Percentiles rank a stretch among this genome's conserved stretches.
These are phyloP conservation scores for Colletotrichum tabaci DNA, from an alignment of 2,329 filamentous ascomycete species.

Conservation along the genomic window DNA sequence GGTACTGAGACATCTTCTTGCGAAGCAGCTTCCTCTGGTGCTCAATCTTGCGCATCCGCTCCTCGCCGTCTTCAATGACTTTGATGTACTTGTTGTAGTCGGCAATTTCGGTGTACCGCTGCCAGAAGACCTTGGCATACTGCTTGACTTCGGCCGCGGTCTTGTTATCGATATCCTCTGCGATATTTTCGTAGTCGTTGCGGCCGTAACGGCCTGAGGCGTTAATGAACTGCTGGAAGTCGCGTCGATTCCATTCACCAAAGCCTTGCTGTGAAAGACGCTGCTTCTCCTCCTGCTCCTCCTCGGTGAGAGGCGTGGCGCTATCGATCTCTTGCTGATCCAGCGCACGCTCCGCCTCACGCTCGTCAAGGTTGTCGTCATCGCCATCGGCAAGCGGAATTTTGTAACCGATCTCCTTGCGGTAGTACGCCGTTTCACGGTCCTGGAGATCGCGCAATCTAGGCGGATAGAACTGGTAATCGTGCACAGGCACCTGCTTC, in stretches of 20 bases:
- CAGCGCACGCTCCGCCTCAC: conserved; percentile 87
- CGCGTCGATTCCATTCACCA: conserved; percentile 93
- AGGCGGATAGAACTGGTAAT: conserved; percentile 96
- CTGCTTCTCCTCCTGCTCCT: conserved; percentile 90
- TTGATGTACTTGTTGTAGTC: conserved; percentile 92
- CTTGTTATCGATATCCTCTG: conserved; percentile 93
- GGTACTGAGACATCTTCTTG: conserved; percentile 96
- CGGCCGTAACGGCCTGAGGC: conserved; percentile 94
- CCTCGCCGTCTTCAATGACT: conserved; percentile 93
- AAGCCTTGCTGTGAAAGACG: conserved; percentile 88
- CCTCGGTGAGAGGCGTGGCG: conserved; percentile 88
- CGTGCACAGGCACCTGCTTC: conserved; percentile 91
- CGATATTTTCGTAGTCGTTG: conserved; percentile 86
- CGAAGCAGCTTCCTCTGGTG: conserved; percentile 93
- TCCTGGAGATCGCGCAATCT: conserved; percentile 91
- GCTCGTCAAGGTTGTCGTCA: conserved; percentile 87
- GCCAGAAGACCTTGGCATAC: conserved; percentile 97
- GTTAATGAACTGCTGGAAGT: conserved; percentile 98
- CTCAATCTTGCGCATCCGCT: conserved; percentile 88
- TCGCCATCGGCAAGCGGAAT: conserved; percentile 90
- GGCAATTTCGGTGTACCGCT: conserved; percentile 89
- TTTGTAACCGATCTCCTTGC: conserved; percentile 97
- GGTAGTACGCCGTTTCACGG: conserved; percentile 94
- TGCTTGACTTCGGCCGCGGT: conserved; percentile 85
- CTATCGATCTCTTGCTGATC: conserved; percentile 96